These are phyloP conservation scores for Kwoniella bestiolae DNA, from an alignment of 768 basidiomycete species.

Conservation along the genomic window DNA sequence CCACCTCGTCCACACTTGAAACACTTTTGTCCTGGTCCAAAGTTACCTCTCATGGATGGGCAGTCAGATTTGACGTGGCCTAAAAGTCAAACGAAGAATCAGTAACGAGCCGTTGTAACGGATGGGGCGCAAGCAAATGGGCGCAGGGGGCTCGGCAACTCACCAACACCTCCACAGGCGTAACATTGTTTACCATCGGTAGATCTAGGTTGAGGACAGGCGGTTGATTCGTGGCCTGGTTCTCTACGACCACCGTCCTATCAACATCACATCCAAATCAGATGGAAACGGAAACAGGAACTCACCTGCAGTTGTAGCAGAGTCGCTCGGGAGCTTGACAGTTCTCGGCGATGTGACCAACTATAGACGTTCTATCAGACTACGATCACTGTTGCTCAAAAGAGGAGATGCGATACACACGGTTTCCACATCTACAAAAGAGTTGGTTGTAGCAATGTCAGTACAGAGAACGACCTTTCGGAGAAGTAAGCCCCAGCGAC, in stretches of 20 bases:
- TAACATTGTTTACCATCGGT: slow-evolving; percentile 89
- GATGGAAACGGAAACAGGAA: not conserved
- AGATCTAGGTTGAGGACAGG: slow-evolving; percentile 80
- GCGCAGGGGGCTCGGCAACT: slow-evolving; percentile 65
- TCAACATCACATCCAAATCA: too few relatives aligned
- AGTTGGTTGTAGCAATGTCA: not conserved
- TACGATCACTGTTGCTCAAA: slow-evolving; percentile 43
- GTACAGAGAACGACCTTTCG: not conserved
- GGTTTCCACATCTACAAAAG: slow-evolving; percentile 76
- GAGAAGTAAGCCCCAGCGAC: not conserved
- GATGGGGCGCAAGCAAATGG: not conserved
- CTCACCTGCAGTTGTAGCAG: slow-evolving; percentile 80
- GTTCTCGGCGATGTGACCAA: slow-evolving; percentile 91
- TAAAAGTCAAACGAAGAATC: slow-evolving; percentile 45
- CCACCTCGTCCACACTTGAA: slow-evolving; percentile 88
- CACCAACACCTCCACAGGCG: slow-evolving; percentile 88
- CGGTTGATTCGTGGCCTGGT: slow-evolving; percentile 89
- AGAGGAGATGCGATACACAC: slow-evolving; percentile 59
- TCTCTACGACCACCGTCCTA: too few relatives aligned
- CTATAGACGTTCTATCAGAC: slow-evolving; percentile 59
- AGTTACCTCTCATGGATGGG: slow-evolving; percentile 38
- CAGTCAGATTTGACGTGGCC: slow-evolving; percentile 54
- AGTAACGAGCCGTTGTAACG: slow-evolving; percentile 44
- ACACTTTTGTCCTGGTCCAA: slow-evolving; percentile 68
- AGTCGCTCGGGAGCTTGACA: slow-evolving; percentile 85